Base-by-base conservation (phyloP, 306 rosid genomes). In the Senna tora region DNA sequence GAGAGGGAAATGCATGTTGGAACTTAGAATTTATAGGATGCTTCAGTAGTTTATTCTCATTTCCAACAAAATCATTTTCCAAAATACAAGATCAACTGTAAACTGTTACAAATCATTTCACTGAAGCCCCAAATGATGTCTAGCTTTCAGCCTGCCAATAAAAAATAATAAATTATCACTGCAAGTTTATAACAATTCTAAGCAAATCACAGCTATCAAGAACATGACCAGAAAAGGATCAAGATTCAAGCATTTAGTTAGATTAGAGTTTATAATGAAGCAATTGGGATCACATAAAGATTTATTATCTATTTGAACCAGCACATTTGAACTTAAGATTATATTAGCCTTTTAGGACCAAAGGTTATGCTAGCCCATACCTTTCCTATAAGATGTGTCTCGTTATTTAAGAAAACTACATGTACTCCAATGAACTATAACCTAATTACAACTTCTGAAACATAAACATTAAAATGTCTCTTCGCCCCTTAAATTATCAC, bases 1-100 rank as follows among this genome's bases (percentile, higher is more conserved):
- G n/a, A 3, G 30, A 25, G 30, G 30, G 30, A 25, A 60, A 62
- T 4, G 30, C 38, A 56, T 21, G 69, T 2, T 45, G 39, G 54
- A 77, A 39, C 43, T 63, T 45, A 49, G 54, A 77, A 39, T 52
- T 63, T 42, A 46, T 51, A 22, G 50, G 78, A 34, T 65, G 72
- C 67, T 43, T 51, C 12, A 52, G 50, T 13, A 62, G 7, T 69
- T 72, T 50, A 63, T 74, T 59, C 52, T 57, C 28, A 16, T 67
- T 69, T 68, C 51, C 53, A 68, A 51, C 49, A 45, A 50, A 17
- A 69, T 41, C 62, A 34, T 49, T 74, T 9, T 71, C 45, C 58
- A 76, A 64, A 21, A 49, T 62, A 71, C 67, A 69, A 21, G 57
- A 30, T 19, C 61, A 50, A 34, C 12, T 15, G 20, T 20, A 54